These are phyloP conservation scores for Mycena maculata DNA, from an alignment of 768 basidiomycete species.

Conservation along the genomic window DNA sequence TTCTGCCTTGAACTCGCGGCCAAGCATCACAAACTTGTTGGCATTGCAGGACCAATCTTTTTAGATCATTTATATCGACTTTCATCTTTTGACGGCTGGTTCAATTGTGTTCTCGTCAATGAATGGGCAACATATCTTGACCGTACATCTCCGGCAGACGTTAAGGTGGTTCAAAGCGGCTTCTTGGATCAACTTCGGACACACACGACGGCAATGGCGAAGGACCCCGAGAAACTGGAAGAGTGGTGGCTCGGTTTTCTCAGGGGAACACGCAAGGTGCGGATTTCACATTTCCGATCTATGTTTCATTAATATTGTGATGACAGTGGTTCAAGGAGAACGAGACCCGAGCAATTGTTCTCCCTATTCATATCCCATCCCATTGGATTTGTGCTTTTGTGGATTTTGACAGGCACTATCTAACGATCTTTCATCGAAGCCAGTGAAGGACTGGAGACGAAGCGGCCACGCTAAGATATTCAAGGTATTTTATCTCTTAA, in stretches of 20 bases:
- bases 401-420: background rate
- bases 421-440: background rate
- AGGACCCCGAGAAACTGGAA: background rate
- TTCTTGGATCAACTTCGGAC: no score
- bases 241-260: background rate
- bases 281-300: background rate
- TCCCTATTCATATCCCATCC: no score
- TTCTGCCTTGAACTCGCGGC: no score
- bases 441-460: background rate
- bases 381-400: no score
- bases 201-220: background rate
- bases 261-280: background rate
- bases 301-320: background rate
- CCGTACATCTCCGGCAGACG: background rate
- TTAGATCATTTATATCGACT: no score
- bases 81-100: no score
- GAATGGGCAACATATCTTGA: background rate
- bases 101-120: no score
- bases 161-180: background rate
- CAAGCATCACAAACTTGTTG: no score
- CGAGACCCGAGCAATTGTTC: no score
- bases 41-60: no score
- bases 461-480: background rate
- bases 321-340: no score
- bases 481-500: background rate